Percentiles rank a stretch among this genome's conserved stretches.
Evolutionary conservation across 2,329 filamentous ascomycete species (phyloP).

Genomic region (Colletotrichum sp.): DNA sequence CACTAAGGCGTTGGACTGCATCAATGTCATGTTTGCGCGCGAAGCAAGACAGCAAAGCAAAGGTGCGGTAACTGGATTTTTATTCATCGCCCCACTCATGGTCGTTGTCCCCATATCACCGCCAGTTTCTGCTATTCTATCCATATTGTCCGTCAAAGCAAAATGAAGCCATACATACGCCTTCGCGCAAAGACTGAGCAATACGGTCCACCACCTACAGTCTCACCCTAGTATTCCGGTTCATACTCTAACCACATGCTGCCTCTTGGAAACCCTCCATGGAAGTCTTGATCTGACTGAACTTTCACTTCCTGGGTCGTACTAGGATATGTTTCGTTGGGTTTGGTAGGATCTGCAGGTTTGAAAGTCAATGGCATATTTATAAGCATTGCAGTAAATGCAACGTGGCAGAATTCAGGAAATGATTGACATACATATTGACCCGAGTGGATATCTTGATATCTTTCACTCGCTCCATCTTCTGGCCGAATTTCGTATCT

Average conservation of each 20-base stretch:
- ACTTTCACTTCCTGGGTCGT: neutral
- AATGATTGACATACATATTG: constrained; percentile 1
- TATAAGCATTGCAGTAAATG: neutral
- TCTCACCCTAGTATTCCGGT: neutral
- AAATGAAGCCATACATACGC: too few species aligned
- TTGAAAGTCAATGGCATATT: neutral
- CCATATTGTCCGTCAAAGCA: too few species aligned
- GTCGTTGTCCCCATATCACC: too few species aligned
- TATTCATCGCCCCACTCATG: neutral
- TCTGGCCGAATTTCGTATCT: neutral
- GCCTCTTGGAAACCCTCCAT: neutral
- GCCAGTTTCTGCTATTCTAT: too few species aligned
- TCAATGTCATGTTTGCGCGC: neutral
- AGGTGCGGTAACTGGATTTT: neutral
- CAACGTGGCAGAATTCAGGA: neutral
- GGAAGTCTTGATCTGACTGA: neutral
- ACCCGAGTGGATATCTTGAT: constrained; percentile 3
- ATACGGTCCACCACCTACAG: too few species aligned
- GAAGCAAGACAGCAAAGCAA: neutral
- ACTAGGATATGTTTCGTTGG: constrained; percentile 6
- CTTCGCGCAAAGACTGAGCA: too few species aligned
- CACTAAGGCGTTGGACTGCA: neutral
- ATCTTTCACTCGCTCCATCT: constrained; percentile 4
- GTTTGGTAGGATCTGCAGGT: neutral
- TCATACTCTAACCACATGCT: neutral